Conservation (phyloP, 257 asterid genomes). For the Jacaranda mimosifolia region DNA sequence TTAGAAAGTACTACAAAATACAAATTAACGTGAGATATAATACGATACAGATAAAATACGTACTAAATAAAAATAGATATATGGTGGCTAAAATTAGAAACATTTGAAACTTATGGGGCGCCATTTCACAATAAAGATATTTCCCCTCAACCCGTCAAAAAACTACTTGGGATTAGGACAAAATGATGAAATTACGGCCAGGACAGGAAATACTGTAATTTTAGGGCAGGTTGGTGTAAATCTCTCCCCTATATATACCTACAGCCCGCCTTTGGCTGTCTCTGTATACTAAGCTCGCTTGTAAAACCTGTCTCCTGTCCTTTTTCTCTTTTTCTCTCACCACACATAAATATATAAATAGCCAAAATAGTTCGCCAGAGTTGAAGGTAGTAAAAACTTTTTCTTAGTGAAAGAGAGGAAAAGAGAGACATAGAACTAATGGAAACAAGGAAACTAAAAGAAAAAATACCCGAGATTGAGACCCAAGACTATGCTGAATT, state of each 20-base stretch:
- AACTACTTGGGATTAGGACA: background rate
- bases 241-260: too few relatives aligned
- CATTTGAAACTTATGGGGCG: too few relatives aligned
- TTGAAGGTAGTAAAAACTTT: constrained; percentile 31
- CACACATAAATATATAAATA: constrained; percentile 29
- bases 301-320: constrained; percentile 21
- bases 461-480: constrained; percentile 35
- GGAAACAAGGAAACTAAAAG: constrained; percentile 39
- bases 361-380: background rate
- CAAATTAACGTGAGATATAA: too few relatives aligned
- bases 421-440: constrained; percentile 10
- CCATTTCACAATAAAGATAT: too few relatives aligned
- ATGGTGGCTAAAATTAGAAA: too few relatives aligned
- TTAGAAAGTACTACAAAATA: too few relatives aligned
- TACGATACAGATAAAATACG: too few relatives aligned
- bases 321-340: constrained; percentile 25
- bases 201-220: too few relatives aligned
- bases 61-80: too few relatives aligned
- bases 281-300: constrained; percentile 31
- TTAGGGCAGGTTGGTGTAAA: background rate
- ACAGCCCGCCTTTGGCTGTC: constrained; percentile 37
- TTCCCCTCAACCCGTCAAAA: too few relatives aligned
- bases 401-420: constrained; percentile 18
- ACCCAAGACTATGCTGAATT: constrained; percentile 28
- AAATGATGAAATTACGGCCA: constrained; percentile 9